These are phyloP conservation scores for Leishmania gerbilli DNA, from an alignment of 208 protist species.

Conservation along the genomic window DNA sequence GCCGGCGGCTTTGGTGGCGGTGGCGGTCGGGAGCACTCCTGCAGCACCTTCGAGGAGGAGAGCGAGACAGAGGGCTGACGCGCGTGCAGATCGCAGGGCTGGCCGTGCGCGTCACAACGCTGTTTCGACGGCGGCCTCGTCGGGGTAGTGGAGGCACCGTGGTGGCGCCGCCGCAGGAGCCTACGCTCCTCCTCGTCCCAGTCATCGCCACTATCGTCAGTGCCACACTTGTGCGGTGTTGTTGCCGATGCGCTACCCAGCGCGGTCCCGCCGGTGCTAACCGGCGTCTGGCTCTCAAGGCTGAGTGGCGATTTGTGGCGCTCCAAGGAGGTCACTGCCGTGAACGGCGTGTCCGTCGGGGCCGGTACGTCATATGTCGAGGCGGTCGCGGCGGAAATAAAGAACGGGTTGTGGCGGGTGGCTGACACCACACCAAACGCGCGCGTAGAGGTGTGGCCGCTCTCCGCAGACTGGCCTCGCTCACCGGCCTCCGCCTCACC, in stretches of 20 bases:
- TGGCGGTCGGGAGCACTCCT: not conserved
- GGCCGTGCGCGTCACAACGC: not conserved
- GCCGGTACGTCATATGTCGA: not conserved
- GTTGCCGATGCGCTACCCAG: not conserved
- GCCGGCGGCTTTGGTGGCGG: conserved; percentile 8
- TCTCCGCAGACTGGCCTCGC: not conserved
- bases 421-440: not conserved
- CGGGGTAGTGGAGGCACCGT: not conserved
- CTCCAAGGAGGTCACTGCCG: not conserved
- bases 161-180: conserved; percentile 6
- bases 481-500: not conserved
- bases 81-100: not conserved
- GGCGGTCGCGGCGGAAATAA: not conserved
- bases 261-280: not conserved
- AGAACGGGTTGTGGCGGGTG: conserved; percentile 10
- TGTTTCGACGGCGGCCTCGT: not conserved
- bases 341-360: not conserved
- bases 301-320: not conserved
- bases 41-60: not conserved
- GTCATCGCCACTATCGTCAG: conserved; percentile 6
- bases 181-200: conserved; percentile 32
- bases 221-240: not conserved
- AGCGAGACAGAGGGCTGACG: not conserved
- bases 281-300: not conserved
- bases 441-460: not conserved